Evolutionary conservation across 805 yeast species (phyloP).

Genomic region (Candida piceae): DNA sequence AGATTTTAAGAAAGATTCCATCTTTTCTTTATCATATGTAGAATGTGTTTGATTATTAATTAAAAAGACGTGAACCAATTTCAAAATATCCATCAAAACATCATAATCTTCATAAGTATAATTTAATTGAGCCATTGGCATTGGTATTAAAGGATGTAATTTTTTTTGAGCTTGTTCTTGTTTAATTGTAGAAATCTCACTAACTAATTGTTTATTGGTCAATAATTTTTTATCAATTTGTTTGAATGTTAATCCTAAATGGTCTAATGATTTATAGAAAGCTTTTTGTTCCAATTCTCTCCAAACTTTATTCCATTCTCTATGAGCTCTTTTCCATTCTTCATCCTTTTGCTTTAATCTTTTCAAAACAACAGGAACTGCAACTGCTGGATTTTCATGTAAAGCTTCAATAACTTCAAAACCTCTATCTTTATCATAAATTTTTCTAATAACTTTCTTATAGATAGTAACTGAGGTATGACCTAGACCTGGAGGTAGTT

Average conservation of each 20-base stretch:
- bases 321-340: slow-evolving; percentile 96
- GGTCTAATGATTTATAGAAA: slow-evolving; percentile 89
- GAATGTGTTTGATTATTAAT: slow-evolving; percentile 71
- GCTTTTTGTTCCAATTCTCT: slow-evolving; percentile 96
- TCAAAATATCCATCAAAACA: slow-evolving; percentile 68
- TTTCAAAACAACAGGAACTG: slow-evolving; percentile 88
- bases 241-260: slow-evolving; percentile 91
- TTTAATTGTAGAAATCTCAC: slow-evolving; percentile 88
- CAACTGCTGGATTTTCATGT: slow-evolving; percentile 91
- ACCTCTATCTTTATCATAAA: slow-evolving; percentile 92
- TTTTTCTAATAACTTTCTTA: slow-evolving; percentile 86
- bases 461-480: slow-evolving; percentile 88
- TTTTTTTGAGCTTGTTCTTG: slow-evolving; percentile 87
- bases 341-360: slow-evolving; percentile 96
- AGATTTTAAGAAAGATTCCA: slow-evolving; percentile 63
- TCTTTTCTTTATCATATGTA: slow-evolving; percentile 70
- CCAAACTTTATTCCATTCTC: slow-evolving; percentile 99
- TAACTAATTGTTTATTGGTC: slow-evolving; percentile 83
- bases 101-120: slow-evolving; percentile 61
- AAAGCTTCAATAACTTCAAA: slow-evolving; percentile 90
- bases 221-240: slow-evolving; percentile 92
- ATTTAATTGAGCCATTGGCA: slow-evolving; percentile 64
- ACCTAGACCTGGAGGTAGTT: slow-evolving; percentile 89
- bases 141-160: slow-evolving; percentile 79
- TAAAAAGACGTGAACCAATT: slow-evolving; percentile 62